Base-by-base conservation (phyloP, 2,329 filamentous ascomycete genomes). In the Huntiella bhutanensis region DNA sequence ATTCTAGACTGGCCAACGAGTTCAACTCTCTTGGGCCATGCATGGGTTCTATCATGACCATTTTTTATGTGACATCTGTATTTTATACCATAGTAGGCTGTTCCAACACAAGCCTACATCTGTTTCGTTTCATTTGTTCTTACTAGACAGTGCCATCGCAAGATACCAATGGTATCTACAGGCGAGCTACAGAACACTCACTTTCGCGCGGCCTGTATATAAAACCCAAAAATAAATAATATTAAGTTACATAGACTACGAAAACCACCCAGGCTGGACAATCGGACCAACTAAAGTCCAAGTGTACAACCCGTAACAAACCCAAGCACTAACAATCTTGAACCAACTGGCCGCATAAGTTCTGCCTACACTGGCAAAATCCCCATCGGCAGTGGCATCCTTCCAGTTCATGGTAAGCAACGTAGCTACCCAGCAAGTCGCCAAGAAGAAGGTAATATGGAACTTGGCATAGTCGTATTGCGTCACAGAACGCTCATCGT, bases 331-430 rank as follows among this genome's bases (percentile, higher is more conserved):
- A 46, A 95, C 78, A 61, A 98, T 96, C 75, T 98, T 98, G 55
- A 95, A 86, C 91, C 92, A 98, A 58, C 85, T 94, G 32, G 91
- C 91, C 74, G 86, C 93, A 63, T 96, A 93, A 4, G 88, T 96
- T 49, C 91, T 73, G 15, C 91, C 91, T 3, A 98, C 88, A 0
- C 88, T 84, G 2, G 85, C 84, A 62, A 98, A 96, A 57, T 87
- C 80, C 42, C 75, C 70, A 46, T 72, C 71, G 40, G 73, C 69
- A 49, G 76, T 75, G 37, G 67, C 65, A 52, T 77, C 70, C 6
- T 80, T 73, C 53, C 82, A 75, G 56, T 83, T 82, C 66, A 87
- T 82, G 8, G 69, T 71, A 33, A 98, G 70, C 33, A 98, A 68
- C 0, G 87, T 96, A 2, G 86, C 86, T 4, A 96, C 86, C 91